Evolutionary conservation across 352 stramenopile genomes (phyloP).

Genomic region (Sclerospora graminicola): DNA sequence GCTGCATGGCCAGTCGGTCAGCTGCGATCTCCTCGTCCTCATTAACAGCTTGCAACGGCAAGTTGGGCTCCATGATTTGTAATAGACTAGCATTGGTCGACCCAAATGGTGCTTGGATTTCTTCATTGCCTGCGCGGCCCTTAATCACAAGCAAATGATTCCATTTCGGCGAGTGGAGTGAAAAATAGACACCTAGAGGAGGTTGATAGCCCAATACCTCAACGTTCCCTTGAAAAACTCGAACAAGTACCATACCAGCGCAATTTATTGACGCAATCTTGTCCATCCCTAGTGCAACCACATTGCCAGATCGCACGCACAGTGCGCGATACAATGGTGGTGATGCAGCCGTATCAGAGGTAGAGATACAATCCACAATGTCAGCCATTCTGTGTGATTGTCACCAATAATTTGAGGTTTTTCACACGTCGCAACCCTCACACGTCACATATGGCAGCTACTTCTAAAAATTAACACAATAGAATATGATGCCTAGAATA

Average conservation of each 20-base stretch:
- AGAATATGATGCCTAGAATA: too few relatives aligned
- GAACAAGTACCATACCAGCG: constrained; percentile 65
- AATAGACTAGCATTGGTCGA: constrained; percentile 35
- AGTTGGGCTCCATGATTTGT: constrained; percentile 29
- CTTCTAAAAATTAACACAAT: constrained; percentile 13
- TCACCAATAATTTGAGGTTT: constrained; percentile 7
- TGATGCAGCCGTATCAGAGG: constrained; percentile 1
- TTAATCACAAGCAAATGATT: constrained; percentile 58
- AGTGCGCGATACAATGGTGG: constrained; percentile 27
- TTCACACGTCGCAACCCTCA: constrained; percentile 20
- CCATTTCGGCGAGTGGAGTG: constrained; percentile 78
- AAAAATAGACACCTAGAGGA: constrained; percentile 63
- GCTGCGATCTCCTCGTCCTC: constrained; percentile 66
- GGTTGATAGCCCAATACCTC: constrained; percentile 61
- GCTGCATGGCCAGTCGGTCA: constrained; percentile 49
- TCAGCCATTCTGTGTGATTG: constrained; percentile 10
- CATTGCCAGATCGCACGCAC: constrained; percentile 44
- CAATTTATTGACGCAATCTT: constrained; percentile 38
- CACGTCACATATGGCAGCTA: constrained; percentile 6
- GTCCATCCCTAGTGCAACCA: constrained; percentile 59
- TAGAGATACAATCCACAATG: too few relatives aligned
- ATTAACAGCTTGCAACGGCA: constrained; percentile 18
- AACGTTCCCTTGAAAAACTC: constrained; percentile 70
- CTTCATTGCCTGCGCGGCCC: constrained; percentile 16
- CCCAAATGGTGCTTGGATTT: constrained; percentile 45